Evolutionary conservation across 2,329 filamentous ascomycete genomes (phyloP).

Genomic region (Aspergillus brasiliensis): DNA sequence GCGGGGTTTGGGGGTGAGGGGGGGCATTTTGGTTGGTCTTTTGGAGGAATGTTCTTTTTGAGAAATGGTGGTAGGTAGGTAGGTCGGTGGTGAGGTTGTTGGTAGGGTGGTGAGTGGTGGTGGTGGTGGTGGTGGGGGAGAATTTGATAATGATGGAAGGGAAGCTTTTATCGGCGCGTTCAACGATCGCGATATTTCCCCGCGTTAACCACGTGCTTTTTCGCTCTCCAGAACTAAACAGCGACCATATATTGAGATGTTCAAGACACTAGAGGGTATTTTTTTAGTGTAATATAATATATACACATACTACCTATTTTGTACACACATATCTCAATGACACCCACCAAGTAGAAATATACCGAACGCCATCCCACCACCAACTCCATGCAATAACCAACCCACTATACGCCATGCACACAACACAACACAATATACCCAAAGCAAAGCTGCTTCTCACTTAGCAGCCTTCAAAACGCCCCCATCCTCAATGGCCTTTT

Average conservation of each 20-base stretch:
- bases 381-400: not conserved
- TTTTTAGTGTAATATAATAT: no score
- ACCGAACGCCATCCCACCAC: no score
- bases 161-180: not conserved
- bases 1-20: constrained; percentile 15
- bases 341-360: no score
- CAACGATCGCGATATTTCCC: not conserved
- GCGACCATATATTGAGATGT: not conserved
- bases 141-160: not conserved
- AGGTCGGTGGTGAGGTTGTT: not conserved
- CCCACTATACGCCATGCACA: not conserved
- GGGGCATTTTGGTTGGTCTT: constrained; percentile 1
- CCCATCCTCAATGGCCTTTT: constrained; percentile 44
- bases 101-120: not conserved
- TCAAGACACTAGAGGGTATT: no score
- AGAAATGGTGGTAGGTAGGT: not conserved
- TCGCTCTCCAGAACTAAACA: not conserved
- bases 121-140: not conserved
- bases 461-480: constrained; percentile 26
- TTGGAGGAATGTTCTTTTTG: constrained; percentile 7
- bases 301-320: no score
- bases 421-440: not conserved
- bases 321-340: no score
- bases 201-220: not conserved
- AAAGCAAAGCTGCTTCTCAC: not conserved